These are phyloP conservation scores for Chenopodium formosanum DNA, from an alignment of 148 eudicot species.

Conservation along the genomic window DNA sequence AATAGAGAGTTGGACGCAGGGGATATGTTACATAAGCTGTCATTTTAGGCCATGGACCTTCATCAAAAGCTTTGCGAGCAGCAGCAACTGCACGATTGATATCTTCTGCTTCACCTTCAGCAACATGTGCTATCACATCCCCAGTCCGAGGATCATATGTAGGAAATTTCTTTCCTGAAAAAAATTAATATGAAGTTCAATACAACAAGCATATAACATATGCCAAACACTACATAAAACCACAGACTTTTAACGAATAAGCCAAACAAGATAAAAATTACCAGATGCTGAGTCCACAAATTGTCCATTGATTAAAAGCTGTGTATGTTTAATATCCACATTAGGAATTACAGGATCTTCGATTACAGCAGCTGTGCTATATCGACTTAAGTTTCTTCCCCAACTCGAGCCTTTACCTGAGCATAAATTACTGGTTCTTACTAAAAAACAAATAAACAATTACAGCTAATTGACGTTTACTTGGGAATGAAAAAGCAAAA, in stretches of 20 bases:
- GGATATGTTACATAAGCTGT: constrained; percentile 63
- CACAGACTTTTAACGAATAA: not conserved
- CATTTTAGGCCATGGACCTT: constrained; percentile 99
- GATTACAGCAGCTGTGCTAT: constrained; percentile 61
- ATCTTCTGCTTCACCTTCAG: constrained; percentile 85
- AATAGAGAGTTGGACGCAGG: not conserved
- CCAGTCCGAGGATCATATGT: constrained; percentile 85
- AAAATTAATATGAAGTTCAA: not conserved
- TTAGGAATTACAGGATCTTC: constrained; percentile 71
- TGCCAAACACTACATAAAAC: not conserved
- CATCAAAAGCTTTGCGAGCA: constrained; percentile 96
- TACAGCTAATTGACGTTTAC: not conserved
- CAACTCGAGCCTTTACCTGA: constrained; percentile 48
- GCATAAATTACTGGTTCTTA: not conserved
- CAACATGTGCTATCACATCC: constrained; percentile 72
- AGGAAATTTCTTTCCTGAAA: constrained; percentile 87
- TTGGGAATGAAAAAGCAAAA: not conserved
- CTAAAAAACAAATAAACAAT: too few species aligned
- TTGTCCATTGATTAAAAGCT: constrained; percentile 89
- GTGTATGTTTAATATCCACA: constrained; percentile 65
- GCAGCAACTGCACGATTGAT: constrained; percentile 83
- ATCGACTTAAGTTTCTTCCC: constrained; percentile 40
- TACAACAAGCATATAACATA: not conserved
- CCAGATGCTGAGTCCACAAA: constrained; percentile 95
- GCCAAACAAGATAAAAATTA: constrained; percentile 17